Evolutionary conservation across 2,329 filamentous ascomycete species (phyloP), one percentile per base, ranked within the genome.

Genomic region (Gaeumannomyces tritici): DNA sequence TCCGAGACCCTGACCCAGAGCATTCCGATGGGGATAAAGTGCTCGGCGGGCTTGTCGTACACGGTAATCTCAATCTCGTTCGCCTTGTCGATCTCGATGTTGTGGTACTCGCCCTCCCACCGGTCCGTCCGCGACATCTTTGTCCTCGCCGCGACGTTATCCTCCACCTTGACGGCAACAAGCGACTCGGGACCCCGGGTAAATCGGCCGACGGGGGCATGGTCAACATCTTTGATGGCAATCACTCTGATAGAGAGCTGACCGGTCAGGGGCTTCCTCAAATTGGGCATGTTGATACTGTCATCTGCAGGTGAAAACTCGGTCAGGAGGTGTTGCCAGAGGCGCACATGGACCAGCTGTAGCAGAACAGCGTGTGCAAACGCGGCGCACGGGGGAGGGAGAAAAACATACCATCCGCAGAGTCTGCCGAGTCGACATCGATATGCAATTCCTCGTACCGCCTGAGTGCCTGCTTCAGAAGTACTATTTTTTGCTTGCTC

Each of bases 11-110:
- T 85, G 63, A 99, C 88, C 95, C 95, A 99, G 18, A 98, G 83
- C 82, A 99, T 87, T 63, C 89, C 95, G 70, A 99, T 96, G 55
- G 95, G 95, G 61, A 96, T 87, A 18, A 93, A 88, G 69, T 96
- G 90, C 69, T 97, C 93, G 66, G 88, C 87, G 2, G 92, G 88
- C 77, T 96, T 97, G 74, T 99, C 95, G 75, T 99, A 99, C 13
- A 99, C 93, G 0, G 92, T 98, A 62, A 99, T 85, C 73, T 99
- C 95, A 65, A 99, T 91, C 76, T 99, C 95, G 75, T 99, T 99
- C 61, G 95, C 95, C 79, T 98, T 98, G 76, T 98, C 93, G 63
- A 99, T 95, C 66, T 95, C 91, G 65, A 99, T 88, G 63, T 88
- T 92, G 74, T 97, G 95, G 47, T 88, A 85, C 76, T 99, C 95